These are phyloP conservation scores for Cornus suecica DNA, from an alignment of 148 eudicot species.

Conservation along the genomic window DNA sequence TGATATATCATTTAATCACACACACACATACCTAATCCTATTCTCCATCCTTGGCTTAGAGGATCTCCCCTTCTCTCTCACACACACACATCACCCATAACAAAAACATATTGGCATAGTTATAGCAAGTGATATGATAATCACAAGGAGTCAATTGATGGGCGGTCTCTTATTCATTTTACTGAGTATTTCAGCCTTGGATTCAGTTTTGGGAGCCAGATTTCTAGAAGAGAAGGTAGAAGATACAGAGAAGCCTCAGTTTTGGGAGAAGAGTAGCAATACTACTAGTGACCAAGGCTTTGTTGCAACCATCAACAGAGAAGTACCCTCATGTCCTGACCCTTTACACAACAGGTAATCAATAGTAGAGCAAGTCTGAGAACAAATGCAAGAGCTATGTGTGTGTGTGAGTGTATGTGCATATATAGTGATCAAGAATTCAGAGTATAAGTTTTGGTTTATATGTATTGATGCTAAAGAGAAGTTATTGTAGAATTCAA, in stretches of 20 bases:
- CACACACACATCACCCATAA: background rate
- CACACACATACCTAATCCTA: background rate
- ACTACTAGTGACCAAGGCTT: constrained; percentile 24
- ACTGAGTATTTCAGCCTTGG: constrained; percentile 24
- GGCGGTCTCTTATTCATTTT: constrained; percentile 12
- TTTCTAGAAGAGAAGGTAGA: constrained; percentile 4
- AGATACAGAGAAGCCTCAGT: background rate
- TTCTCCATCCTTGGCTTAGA: background rate
- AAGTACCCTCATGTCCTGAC: constrained; percentile 53
- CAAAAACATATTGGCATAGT: background rate
- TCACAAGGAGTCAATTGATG: background rate
- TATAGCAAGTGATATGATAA: background rate
- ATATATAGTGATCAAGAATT: too few species aligned
- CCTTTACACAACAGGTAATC: constrained; percentile 51
- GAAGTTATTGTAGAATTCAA: too few species aligned
- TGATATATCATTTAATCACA: too few species aligned
- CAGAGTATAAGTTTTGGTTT: too few species aligned
- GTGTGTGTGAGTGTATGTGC: too few species aligned
- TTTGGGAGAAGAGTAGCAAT: background rate
- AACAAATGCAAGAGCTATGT: background rate
- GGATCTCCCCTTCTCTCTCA: too few species aligned
- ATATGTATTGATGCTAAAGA: too few species aligned
- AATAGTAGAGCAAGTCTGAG: background rate
- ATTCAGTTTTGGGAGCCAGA: constrained; percentile 15
- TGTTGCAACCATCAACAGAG: constrained; percentile 34